These are phyloP conservation scores for Pichia sp. DNA, from an alignment of 1,139 yeast genomes.

Conservation along the genomic window DNA sequence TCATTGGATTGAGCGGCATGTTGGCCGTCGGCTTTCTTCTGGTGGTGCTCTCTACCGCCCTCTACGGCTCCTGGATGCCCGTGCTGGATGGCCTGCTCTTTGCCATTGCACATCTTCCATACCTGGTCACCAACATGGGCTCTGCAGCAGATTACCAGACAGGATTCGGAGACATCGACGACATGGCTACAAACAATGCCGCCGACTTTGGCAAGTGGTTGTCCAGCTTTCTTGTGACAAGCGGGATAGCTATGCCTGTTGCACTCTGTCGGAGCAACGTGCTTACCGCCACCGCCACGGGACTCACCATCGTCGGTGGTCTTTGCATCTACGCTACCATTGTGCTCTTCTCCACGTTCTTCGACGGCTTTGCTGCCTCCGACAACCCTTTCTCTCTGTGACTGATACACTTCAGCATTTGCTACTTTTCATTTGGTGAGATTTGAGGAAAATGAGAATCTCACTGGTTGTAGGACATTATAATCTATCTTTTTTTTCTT, in stretches of 20 bases:
- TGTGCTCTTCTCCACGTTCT: conserved; percentile 63
- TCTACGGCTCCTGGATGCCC: conserved; percentile 76
- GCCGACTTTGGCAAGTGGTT: conserved; percentile 61
- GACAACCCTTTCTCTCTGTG: conserved; percentile 30
- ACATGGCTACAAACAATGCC: conserved; percentile 18
- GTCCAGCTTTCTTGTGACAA: conserved; percentile 59
- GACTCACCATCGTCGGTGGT: conserved; percentile 67
- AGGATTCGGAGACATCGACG: conserved; percentile 19
- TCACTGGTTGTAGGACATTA: too few relatives aligned
- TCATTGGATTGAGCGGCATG: conserved; percentile 66
- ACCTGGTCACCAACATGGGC: conserved; percentile 35
- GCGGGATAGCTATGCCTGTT: conserved; percentile 63
- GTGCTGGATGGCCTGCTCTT: conserved; percentile 40
- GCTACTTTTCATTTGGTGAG: not conserved
- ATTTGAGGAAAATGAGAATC: too few relatives aligned
- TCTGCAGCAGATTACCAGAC: conserved; percentile 21
- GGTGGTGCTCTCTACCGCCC: conserved; percentile 70
- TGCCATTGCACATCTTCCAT: conserved; percentile 65
- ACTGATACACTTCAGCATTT: not conserved
- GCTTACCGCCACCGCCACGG: conserved; percentile 51
- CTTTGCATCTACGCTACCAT: conserved; percentile 65
- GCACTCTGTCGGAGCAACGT: conserved; percentile 59
- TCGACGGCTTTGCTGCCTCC: conserved; percentile 50
- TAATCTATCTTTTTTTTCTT: too few relatives aligned
- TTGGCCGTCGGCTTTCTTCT: conserved; percentile 73